A percentile compares a stretch with the other conserved stretches of the same genome.
Evolutionary conservation across 2,329 filamentous ascomycete species (phyloP).

Genomic region (Knoxdaviesia proteae): DNA sequence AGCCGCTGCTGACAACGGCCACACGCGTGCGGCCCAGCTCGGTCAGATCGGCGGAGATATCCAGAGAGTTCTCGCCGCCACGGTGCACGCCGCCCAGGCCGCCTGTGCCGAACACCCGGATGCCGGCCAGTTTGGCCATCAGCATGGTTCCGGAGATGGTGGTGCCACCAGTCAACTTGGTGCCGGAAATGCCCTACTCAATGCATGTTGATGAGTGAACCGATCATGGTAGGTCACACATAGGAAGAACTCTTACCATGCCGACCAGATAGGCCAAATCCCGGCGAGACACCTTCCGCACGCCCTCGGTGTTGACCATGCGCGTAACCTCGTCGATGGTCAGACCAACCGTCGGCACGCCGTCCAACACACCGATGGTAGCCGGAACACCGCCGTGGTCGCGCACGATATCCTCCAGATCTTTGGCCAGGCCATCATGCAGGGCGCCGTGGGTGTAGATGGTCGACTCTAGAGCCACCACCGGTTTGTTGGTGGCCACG

Average conservation of each 20-base stretch:
- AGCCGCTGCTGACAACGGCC: conserved; percentile 73
- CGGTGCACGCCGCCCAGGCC: conserved; percentile 88
- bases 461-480: conserved; percentile 85
- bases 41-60: conserved; percentile 86
- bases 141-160: conserved; percentile 90
- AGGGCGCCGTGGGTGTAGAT: conserved; percentile 92
- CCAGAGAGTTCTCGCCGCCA: conserved; percentile 68
- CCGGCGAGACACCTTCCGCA: conserved; percentile 67
- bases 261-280: conserved; percentile 71
- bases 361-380: conserved; percentile 73
- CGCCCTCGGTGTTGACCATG: conserved; percentile 46
- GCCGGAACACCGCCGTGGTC: conserved; percentile 68
- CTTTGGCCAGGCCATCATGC: conserved; percentile 48
- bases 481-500: conserved; percentile 50
- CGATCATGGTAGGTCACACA: no score
- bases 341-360: conserved; percentile 64
- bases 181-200: conserved; percentile 38
- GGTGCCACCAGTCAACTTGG: conserved; percentile 65
- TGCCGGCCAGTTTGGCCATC: conserved; percentile 66
- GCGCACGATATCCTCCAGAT: conserved; percentile 70
- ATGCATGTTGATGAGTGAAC: no score
- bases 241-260: conserved; percentile 29
- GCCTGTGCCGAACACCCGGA: conserved; percentile 84
- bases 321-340: conserved; percentile 47
- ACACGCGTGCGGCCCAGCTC: conserved; percentile 81